phyloP scores from a whole-genome alignment of 352 stramenopile species.

The Phytophthora lateralis region DNA sequence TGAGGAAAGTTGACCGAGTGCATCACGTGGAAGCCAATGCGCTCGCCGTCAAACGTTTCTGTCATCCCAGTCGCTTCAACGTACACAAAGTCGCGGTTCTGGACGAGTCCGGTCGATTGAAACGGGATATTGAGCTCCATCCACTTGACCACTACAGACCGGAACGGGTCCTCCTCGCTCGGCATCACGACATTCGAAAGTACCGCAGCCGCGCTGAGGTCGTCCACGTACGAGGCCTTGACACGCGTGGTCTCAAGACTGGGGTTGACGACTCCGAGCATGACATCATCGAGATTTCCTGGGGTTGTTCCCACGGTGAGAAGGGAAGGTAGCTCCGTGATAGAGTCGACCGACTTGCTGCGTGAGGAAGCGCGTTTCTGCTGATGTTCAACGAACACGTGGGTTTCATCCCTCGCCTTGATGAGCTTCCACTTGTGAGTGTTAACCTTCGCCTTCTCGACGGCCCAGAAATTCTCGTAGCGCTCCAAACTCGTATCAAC shows the following conservation, averaged over 20 bases:
- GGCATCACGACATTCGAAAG: constrained; percentile 35
- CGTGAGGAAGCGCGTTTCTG: background rate
- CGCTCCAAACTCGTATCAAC: constrained; percentile 22
- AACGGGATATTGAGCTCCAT: constrained; percentile 37
- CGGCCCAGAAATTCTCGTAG: constrained; percentile 34
- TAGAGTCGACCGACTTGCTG: background rate
- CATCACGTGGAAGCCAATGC: constrained; percentile 28
- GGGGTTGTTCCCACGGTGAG: constrained; percentile 27
- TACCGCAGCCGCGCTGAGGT: constrained; percentile 26
- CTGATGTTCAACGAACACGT: constrained; percentile 33
- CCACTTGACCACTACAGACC: constrained; percentile 41
- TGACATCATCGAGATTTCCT: constrained; percentile 39
- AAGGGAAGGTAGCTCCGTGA: constrained; percentile 16
- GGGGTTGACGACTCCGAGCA: constrained; percentile 40
- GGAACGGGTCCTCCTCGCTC: constrained; percentile 24
- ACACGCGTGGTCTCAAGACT: constrained; percentile 35
- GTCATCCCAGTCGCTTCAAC: constrained; percentile 31
- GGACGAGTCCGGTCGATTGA: constrained; percentile 25
- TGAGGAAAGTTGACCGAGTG: constrained; percentile 27
- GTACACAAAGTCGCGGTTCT: constrained; percentile 52
- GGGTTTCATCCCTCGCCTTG: constrained; percentile 30
- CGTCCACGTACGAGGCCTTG: constrained; percentile 40
- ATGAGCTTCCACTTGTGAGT: constrained; percentile 33
- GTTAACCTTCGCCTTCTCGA: constrained; percentile 38
- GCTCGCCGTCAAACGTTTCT: constrained; percentile 30